Evolutionary conservation across 1,139 yeast species (phyloP), one percentile per base, ranked within the genome.

Genomic region (Taphrina pruni): DNA sequence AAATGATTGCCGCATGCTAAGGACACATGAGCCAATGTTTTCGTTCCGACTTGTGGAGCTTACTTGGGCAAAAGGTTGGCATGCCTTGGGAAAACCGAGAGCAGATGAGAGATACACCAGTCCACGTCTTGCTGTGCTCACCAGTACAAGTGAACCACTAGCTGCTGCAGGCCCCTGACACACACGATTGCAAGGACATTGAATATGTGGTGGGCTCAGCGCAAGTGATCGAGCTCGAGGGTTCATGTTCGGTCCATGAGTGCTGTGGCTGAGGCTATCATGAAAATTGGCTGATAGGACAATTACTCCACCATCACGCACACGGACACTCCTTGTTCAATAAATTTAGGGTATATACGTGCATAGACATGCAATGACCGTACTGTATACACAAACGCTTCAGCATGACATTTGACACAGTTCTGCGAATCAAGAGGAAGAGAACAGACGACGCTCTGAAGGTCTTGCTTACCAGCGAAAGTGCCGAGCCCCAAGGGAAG

Each of bases 401-500:
- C 48, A 45, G 48, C 46, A 64, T 64, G 67, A 39, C 67, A 4
- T 46, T 54, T 12, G 55, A 55, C 36, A 55, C 67, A 36, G 67
- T 64, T 20, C 50, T 64, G 55, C 54, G 67, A 6, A 64, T 64
- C 60, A 64, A 64, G 48, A 46, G 67, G 26, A 64, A 64, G 21
- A 14, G 67, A 8, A 64, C 67, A 17, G 67, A 64, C 14, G 67
- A 64, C 36, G 54, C 67, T 6, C 39, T 64, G 43, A 46, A 38
- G 21, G 54, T 64, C 8, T 58, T 64, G 48, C 54, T 64, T 39
- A 55, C 67, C 11, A 56, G 60, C 41, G 61, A 55, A 6, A 60
- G 35, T 14, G 32, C 12, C 20, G 66, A 54, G n/a, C 67, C 51
- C 21, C 35, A 46, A n/a, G 55, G 61, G 17, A 64, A 64, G 35